Base-by-base conservation (phyloP, 345 rosid species). In the Camelina hispida region DNA sequence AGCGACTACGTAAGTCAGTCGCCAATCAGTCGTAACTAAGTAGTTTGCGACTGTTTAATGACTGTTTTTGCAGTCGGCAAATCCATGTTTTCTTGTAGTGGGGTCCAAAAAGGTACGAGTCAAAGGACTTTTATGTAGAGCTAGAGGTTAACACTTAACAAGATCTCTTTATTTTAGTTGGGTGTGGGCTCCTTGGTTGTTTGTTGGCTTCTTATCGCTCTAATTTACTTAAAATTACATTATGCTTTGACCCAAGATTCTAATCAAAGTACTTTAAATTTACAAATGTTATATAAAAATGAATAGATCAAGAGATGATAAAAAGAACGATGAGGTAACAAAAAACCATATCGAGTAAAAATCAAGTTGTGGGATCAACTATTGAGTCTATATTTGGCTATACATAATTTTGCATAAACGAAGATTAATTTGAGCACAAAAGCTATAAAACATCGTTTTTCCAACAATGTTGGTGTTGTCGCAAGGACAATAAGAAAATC, bases 101-200 rank as follows among this genome's bases (percentile, higher is more conserved):
- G 60, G 62, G 75, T 73, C 74, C 71, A 43, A 73, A 78, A 79
- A 79, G 71, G 66, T 35, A 38, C 28, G 66, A 73, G 78, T 79
- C 81, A 79, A 73, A 73, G 71, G 16, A 63, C 68, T 48, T 60
- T 85, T 78, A 79, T 78, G 87, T 55, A 78, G 79, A 79, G 72
- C 14, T 38, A 65, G 81, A 84, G 79, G 88, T 80, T 74, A 73
- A 25, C 28, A 25, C 28, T 25, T 25, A 25, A 83, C 89, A 85
- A 69, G 54, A 84, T 76, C 65, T 68, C 68, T 72, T 75, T 80
- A 80, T 79, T 85, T 87, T 87, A 77, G 76, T 71, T 77, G 76
- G 71, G 73, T 69, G 84, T 85, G 84, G 86, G 87, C 73, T 79
- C 85, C 77, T 22, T 13, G 22, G 38, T 64, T 71, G 67, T 71